These are phyloP conservation scores for Adansonia rubrostipa DNA, from an alignment of 441 rosid species.

Conservation along the genomic window DNA sequence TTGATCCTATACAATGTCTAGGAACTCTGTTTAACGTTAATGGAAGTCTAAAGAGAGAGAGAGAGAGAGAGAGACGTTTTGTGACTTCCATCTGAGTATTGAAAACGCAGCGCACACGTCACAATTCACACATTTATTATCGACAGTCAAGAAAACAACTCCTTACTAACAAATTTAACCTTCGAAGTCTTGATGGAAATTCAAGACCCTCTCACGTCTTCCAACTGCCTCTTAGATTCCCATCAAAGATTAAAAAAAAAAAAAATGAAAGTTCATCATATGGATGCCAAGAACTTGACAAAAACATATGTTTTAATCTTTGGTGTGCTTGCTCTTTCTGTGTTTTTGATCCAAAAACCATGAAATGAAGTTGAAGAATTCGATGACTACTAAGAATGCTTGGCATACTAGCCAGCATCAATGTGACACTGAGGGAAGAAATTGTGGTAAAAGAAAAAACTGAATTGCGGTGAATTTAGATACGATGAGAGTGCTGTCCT, in stretches of 20 bases:
- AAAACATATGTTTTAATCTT: conserved; percentile 3
- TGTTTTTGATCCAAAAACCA: conserved; percentile 60
- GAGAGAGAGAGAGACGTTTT: neutral
- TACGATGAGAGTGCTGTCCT: conserved; percentile 25
- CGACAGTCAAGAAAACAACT: no score
- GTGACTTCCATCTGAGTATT: neutral
- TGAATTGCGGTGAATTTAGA: conserved; percentile 59
- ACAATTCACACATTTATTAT: no score
- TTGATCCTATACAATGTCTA: neutral
- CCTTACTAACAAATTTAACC: neutral
- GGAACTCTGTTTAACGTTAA: neutral
- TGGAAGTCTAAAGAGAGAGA: neutral
- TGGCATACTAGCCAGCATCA: conserved; percentile 20
- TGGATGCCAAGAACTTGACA: neutral
- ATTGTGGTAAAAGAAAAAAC: conserved; percentile 63
- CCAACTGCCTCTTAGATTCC: neutral
- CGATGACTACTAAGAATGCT: conserved; percentile 31
- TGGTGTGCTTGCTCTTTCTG: conserved; percentile 45
- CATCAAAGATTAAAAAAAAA: neutral
- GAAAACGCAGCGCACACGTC: neutral
- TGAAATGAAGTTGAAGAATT: conserved; percentile 47
- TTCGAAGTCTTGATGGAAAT: neutral
- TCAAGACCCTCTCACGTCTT: neutral
- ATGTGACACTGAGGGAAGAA: conserved; percentile 64
- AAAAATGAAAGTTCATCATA: neutral